These are phyloP conservation scores for Rhodotorula sp. DNA, from an alignment of 1,284 basidiomycete species.

Conservation along the genomic window DNA sequence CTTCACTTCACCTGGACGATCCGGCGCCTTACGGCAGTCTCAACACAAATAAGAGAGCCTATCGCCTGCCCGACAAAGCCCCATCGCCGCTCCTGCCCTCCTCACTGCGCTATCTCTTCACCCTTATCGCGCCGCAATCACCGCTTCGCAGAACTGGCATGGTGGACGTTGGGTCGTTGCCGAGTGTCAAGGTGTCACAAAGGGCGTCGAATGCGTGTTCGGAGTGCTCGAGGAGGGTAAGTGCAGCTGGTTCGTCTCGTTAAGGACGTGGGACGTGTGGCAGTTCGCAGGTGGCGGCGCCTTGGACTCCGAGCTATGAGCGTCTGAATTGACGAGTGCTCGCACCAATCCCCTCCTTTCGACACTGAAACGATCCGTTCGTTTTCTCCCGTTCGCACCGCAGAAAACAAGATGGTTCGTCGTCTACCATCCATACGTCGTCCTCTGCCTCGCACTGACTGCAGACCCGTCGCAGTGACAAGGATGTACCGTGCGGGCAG, in stretches of 20 bases:
- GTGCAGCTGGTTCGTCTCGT: background rate
- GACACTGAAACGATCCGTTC: background rate
- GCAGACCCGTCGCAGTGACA: slow-evolving; percentile 6
- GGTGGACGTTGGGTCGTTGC: background rate
- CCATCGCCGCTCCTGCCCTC: background rate
- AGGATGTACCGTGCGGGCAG: slow-evolving; percentile 8
- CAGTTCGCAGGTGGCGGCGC: background rate
- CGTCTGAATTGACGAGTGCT: background rate
- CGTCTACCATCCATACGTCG: too few relatives aligned
- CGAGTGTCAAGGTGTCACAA: slow-evolving; percentile 17
- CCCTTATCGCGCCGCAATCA: background rate
- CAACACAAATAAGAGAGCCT: background rate
- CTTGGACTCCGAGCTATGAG: too few relatives aligned
- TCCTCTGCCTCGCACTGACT: background rate
- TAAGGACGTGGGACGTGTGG: too few relatives aligned
- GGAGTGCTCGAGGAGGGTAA: slow-evolving; percentile 16
- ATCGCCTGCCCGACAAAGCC: background rate
- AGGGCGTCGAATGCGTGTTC: slow-evolving; percentile 10
- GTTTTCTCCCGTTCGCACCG: background rate
- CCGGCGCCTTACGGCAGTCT: background rate
- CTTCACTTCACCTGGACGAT: too few relatives aligned
- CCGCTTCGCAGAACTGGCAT: background rate
- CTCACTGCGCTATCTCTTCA: too few relatives aligned
- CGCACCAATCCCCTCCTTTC: background rate
- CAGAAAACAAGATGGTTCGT: background rate